phyloP scores from a whole-genome alignment of 2,329 filamentous ascomycete genomes.

The Knufia petricola region DNA sequence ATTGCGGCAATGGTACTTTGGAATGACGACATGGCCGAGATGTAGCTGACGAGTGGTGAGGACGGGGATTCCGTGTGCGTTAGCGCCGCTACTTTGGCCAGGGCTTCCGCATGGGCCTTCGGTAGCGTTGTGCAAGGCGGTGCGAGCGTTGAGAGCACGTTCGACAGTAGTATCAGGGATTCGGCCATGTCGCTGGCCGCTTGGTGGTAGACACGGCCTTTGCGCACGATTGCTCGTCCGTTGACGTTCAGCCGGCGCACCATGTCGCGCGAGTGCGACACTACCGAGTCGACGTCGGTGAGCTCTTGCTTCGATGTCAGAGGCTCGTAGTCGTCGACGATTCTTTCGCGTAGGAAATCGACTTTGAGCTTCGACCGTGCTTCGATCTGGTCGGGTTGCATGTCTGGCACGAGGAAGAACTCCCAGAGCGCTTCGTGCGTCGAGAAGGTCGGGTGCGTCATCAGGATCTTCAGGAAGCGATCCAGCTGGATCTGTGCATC shows the following conservation, averaged over 20 bases:
- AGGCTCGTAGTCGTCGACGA: slow-evolving; percentile 81
- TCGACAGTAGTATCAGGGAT: slow-evolving; percentile 33
- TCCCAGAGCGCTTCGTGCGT: slow-evolving; percentile 99
- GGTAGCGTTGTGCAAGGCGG: slow-evolving; percentile 54
- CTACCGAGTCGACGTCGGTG: slow-evolving; percentile 84
- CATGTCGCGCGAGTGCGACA: slow-evolving; percentile 81
- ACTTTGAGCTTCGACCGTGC: slow-evolving; percentile 81
- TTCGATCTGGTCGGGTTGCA: slow-evolving; percentile 81
- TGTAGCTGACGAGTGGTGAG: slow-evolving; percentile 62
- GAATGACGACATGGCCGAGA: slow-evolving; percentile 67
- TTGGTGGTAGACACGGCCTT: slow-evolving; percentile 64
- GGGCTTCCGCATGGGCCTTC: slow-evolving; percentile 54
- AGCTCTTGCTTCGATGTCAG: slow-evolving; percentile 50
- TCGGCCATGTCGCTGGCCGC: slow-evolving; percentile 43
- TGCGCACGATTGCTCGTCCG: slow-evolving; percentile 70
- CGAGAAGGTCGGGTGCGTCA: slow-evolving; percentile 82
- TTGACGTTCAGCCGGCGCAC: slow-evolving; percentile 75
- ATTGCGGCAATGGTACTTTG: slow-evolving; percentile 77
- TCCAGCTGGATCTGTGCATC: slow-evolving; percentile 82
- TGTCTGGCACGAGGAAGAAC: slow-evolving; percentile 92
- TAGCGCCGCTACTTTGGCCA: slow-evolving; percentile 61
- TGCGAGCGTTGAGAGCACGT: slow-evolving; percentile 42
- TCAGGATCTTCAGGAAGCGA: slow-evolving; percentile 74
- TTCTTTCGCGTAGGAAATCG: slow-evolving; percentile 68
- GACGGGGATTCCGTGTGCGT: slow-evolving; percentile 53